phyloP scores from a whole-genome alignment of 2,329 filamentous ascomycete species.

The Botrytis fragariae region DNA sequence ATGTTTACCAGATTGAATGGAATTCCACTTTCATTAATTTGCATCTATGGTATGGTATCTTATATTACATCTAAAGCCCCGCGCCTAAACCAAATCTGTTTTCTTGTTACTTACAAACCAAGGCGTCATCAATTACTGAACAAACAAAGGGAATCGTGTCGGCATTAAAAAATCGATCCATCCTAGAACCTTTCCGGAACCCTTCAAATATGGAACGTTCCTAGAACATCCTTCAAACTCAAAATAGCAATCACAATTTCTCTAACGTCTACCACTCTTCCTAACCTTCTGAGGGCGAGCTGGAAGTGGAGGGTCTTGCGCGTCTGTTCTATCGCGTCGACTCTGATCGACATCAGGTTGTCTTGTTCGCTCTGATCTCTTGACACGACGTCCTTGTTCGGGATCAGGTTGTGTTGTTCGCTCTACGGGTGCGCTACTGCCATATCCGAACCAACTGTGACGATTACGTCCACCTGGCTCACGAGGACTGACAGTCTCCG shows the following conservation, averaged over 20 bases:
- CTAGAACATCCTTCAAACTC: not conserved
- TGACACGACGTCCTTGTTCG: slow-evolving; percentile 32
- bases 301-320: slow-evolving; percentile 1
- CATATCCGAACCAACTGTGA: slow-evolving; percentile 38
- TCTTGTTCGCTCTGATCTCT: slow-evolving; percentile 34
- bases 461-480: slow-evolving; percentile 21
- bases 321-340: not conserved
- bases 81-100: not conserved
- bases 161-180: not conserved
- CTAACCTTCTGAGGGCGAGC: slow-evolving; percentile 14
- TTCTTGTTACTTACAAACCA: slow-evolving; percentile 10
- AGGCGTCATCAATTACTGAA: slow-evolving; percentile 12
- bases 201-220: not conserved
- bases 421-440: slow-evolving; percentile 25
- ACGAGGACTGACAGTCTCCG: slow-evolving; percentile 23
- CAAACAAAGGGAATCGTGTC: slow-evolving; percentile 16
- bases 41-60: slow-evolving; percentile 15
- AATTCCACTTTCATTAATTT: slow-evolving; percentile 10
- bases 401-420: slow-evolving; percentile 37
- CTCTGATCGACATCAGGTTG: slow-evolving; percentile 36
- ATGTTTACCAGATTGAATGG: not conserved
- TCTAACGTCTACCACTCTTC: slow-evolving; percentile 16
- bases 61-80: not conserved
- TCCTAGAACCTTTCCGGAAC: not conserved
- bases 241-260: not conserved